Percentiles rank a stretch among this genome's conserved stretches.
phyloP scores from a whole-genome alignment of 78 protist species.

The Speleostelium caveatum region DNA sequence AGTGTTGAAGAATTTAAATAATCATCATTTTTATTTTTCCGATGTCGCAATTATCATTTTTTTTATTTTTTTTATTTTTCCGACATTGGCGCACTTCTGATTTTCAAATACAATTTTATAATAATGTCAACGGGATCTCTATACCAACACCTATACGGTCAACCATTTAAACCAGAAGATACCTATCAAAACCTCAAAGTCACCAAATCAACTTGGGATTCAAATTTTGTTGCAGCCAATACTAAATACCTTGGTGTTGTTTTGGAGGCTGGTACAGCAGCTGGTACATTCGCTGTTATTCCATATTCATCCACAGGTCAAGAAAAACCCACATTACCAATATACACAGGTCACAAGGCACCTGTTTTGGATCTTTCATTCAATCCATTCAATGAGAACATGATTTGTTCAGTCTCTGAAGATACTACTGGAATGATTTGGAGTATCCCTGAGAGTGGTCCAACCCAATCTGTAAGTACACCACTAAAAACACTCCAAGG shows the following conservation, averaged over 20 bases:
- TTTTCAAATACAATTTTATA: too few species aligned
- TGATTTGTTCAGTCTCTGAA: constrained; percentile 96
- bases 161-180: constrained; percentile 82
- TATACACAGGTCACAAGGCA: constrained; percentile 94
- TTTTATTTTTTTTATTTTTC: too few species aligned
- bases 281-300: constrained; percentile 93
- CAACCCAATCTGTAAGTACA: constrained; percentile 45
- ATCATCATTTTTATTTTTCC: too few species aligned
- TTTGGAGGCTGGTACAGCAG: constrained; percentile 95
- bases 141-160: constrained; percentile 96
- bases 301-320: constrained; percentile 47
- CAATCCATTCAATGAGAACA: constrained; percentile 96
- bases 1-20: too few species aligned
- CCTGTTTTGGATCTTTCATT: constrained; percentile 94
- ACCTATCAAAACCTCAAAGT: constrained; percentile 84
- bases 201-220: constrained; percentile 92
- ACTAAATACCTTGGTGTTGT: constrained; percentile 89
- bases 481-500: constrained; percentile 89
- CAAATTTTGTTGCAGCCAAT: constrained; percentile 89
- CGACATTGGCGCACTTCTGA: too few species aligned
- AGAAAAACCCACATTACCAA: constrained; percentile 68
- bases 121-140: too few species aligned
- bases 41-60: too few species aligned
- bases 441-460: constrained; percentile 95
- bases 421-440: constrained; percentile 94